phyloP scores from a whole-genome alignment of 75 land plant genomes.

The Picea sitchensis region DNA sequence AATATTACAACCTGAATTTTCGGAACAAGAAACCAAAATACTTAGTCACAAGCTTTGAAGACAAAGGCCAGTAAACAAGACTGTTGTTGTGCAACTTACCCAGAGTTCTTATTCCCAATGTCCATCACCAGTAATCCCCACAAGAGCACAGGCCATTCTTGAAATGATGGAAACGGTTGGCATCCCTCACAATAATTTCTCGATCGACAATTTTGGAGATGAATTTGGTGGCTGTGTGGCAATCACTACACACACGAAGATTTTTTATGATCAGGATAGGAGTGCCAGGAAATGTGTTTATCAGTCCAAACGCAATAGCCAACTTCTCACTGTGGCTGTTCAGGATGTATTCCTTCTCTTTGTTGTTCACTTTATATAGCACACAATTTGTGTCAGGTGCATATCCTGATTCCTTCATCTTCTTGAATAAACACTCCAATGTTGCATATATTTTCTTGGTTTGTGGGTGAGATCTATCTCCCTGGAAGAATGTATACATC shows the following conservation, averaged over 20 bases:
- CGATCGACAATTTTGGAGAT: conserved; percentile 17
- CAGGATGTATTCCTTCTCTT: conserved; percentile 12
- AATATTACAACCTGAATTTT: too few relatives aligned
- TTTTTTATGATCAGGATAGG: conserved; percentile 23
- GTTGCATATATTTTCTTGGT: conserved; percentile 5
- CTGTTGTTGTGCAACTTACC: background rate
- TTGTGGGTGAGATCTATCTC: conserved; percentile 7
- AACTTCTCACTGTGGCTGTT: conserved; percentile 15
- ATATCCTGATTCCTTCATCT: conserved; percentile 15
- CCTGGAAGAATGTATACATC: background rate
- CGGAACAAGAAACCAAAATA: too few relatives aligned
- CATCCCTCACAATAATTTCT: conserved; percentile 27
- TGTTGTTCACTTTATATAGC: background rate
- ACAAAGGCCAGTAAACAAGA: too few relatives aligned
- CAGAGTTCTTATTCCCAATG: background rate
- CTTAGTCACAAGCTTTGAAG: too few relatives aligned
- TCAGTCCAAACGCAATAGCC: conserved; percentile 22
- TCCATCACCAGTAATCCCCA: conserved; percentile 18
- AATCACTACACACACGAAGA: conserved; percentile 23
- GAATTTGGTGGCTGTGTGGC: conserved; percentile 23
- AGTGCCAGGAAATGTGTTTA: conserved; percentile 21
- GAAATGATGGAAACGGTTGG: conserved; percentile 25
- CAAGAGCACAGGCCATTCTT: conserved; percentile 33
- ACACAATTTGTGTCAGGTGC: background rate
- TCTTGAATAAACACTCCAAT: background rate